phyloP scores from a whole-genome alignment of 139 green algal genomes.

The Astrephomene gubernaculifera region DNA sequence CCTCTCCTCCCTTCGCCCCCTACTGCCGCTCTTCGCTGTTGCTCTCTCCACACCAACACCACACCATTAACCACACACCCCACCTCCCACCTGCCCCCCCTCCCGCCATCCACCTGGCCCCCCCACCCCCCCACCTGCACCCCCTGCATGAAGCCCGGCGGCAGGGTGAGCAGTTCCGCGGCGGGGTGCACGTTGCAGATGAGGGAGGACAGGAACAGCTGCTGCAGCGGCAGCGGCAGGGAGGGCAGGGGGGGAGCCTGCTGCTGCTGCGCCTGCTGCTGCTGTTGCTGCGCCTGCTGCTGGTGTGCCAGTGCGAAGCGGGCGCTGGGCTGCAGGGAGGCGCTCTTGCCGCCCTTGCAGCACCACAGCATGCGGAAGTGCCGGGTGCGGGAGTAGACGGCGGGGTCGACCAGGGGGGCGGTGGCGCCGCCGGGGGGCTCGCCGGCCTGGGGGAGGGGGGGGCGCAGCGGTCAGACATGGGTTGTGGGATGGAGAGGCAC shows the following conservation, averaged over 20 bases:
- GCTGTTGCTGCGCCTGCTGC: background rate
- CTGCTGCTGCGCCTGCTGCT: background rate
- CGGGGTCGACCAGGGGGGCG: conserved; percentile 73
- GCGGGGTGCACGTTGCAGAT: conserved; percentile 73
- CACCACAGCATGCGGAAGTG: conserved; percentile 82
- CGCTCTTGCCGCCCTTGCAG: conserved; percentile 81
- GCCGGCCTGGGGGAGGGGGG: conserved; percentile 1
- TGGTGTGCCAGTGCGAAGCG: conserved; percentile 57
- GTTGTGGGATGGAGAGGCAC: no score
- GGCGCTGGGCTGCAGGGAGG: conserved; percentile 64
- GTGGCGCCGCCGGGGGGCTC: conserved; percentile 8
- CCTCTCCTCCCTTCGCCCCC: no score
- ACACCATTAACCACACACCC: no score
- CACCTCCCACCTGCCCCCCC: no score
- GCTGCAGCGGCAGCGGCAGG: no score
- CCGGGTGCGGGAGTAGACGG: conserved; percentile 83
- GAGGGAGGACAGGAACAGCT: conserved; percentile 73
- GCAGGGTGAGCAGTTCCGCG: conserved; percentile 59
- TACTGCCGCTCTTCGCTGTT: no score
- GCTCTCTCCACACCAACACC: no score
- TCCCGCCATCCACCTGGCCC: no score
- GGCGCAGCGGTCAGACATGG: no score
- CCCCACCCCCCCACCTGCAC: conserved; percentile 35
- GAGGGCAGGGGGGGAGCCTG: background rate
- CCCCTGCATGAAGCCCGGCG: conserved; percentile 35